A percentile compares a stretch with the other conserved stretches of the same genome.
Conservation (phyloP, 2,329 filamentous ascomycete genomes). For the Didymella arachidicola region DNA sequence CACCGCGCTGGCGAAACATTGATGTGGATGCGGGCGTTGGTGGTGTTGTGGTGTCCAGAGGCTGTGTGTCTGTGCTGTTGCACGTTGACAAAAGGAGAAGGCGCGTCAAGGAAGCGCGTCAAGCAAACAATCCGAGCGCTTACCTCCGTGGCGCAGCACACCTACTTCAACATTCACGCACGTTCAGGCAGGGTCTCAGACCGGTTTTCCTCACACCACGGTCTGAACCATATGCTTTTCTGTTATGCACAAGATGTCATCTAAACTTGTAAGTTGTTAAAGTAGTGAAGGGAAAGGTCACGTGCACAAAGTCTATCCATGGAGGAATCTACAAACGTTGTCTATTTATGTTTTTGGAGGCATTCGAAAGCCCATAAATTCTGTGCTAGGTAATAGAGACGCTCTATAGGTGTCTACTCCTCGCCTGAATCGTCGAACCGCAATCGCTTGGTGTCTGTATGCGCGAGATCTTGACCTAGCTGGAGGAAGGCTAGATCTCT, state of each 20-base stretch:
- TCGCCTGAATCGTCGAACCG: constrained; percentile 2
- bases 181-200: not conserved
- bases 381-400: no score
- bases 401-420: not conserved
- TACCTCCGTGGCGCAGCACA: not conserved
- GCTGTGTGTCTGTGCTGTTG: constrained; percentile 1
- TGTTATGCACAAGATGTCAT: not conserved
- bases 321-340: no score
- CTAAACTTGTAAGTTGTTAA: not conserved
- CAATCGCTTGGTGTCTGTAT: not conserved
- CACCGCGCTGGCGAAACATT: constrained; percentile 1
- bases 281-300: not conserved
- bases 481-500: constrained; percentile 1
- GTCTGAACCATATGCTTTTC: not conserved
- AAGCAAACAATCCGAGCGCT: constrained; percentile 8
- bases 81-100: constrained; percentile 8
- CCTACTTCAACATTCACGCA: not conserved
- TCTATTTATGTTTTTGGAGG: not conserved
- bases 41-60: constrained; percentile 3
- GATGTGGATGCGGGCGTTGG: not conserved
- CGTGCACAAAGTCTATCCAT: not conserved
- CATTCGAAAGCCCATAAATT: no score
- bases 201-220: not conserved
- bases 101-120: constrained; percentile 10
- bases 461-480: not conserved